Conservation (phyloP, 2,329 filamentous ascomycete species). For the Colletotrichum lindemuthianum region DNA sequence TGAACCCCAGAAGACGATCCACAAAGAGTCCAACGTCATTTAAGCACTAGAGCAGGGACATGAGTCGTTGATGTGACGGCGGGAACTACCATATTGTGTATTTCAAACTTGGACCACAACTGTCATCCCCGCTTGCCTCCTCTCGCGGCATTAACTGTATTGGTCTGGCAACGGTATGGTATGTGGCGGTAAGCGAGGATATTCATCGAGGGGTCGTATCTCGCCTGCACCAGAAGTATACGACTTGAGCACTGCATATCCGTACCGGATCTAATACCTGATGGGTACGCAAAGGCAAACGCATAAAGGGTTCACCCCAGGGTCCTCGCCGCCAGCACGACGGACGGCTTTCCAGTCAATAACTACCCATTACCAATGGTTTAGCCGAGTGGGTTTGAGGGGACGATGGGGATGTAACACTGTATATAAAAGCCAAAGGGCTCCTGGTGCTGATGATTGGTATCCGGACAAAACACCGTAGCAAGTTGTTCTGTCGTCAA, state of each 20-base stretch:
- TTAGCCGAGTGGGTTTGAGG: constrained; percentile 1
- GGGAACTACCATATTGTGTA: constrained; percentile 9
- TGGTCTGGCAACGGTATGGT: not conserved
- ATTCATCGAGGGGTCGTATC: not conserved
- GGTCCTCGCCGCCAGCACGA: not conserved
- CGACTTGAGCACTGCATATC: not conserved
- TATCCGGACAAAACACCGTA: too few species aligned
- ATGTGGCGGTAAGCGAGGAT: too few species aligned
- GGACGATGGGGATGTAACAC: constrained; percentile 1
- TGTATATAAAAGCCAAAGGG: constrained; percentile 12
- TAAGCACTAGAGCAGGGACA: not conserved
- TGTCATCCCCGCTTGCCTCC: not conserved
- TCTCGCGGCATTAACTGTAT: constrained; percentile 8
- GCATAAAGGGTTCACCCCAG: constrained; percentile 18
- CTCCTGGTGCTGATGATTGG: too few species aligned
- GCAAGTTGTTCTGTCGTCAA: not conserved
- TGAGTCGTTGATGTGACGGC: constrained; percentile 12
- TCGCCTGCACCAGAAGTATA: too few species aligned
- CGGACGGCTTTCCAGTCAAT: not conserved
- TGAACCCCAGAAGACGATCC: not conserved
- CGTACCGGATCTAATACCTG: not conserved
- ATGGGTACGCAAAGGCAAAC: constrained; percentile 12
- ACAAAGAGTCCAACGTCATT: not conserved
- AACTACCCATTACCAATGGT: constrained; percentile 1
- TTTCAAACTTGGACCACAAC: not conserved